Evolutionary conservation across 1,284 basidiomycete species (phyloP).

Genomic region (Leccinum glutinopallens): DNA sequence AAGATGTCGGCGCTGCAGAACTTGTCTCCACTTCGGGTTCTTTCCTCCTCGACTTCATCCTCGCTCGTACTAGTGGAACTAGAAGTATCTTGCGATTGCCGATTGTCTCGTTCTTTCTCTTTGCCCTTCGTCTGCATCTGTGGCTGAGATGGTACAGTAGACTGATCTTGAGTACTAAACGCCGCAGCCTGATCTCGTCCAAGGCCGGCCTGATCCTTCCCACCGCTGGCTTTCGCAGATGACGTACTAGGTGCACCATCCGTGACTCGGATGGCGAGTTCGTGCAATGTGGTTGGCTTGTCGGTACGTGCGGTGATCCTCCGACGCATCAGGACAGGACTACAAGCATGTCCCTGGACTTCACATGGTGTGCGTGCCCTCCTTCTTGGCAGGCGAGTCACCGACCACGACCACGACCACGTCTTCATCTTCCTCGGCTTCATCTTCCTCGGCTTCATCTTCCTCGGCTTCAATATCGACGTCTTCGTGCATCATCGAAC

Average conservation of each 20-base stretch:
- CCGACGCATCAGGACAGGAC: slow-evolving; percentile 38
- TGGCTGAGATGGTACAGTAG: slow-evolving; percentile 1
- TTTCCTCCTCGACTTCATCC: slow-evolving; percentile 13
- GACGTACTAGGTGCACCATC: neutral
- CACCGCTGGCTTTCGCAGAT: slow-evolving; percentile 3
- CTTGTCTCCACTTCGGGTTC: slow-evolving; percentile 8
- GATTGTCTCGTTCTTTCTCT: slow-evolving; percentile 18
- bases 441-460: slow-evolving; percentile 23
- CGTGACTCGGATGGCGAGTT: slow-evolving; percentile 5
- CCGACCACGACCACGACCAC: slow-evolving; percentile 16
- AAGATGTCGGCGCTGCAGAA: slow-evolving; percentile 13
- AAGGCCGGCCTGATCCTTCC: slow-evolving; percentile 51
- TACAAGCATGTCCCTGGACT: slow-evolving; percentile 34
- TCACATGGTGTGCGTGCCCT: slow-evolving; percentile 16
- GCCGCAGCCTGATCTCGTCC: slow-evolving; percentile 68
- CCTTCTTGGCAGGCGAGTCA: slow-evolving; percentile 18
- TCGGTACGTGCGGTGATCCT: slow-evolving; percentile 20
- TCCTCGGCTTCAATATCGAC: slow-evolving; percentile 13
- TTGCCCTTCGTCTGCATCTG: slow-evolving; percentile 20
- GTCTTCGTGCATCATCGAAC: slow-evolving; percentile 53
- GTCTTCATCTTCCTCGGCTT: slow-evolving; percentile 13
- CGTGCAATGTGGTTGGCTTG: slow-evolving; percentile 15
- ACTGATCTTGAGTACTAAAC: slow-evolving; percentile 33
- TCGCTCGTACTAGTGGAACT: slow-evolving; percentile 13
- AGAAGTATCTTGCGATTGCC: slow-evolving; percentile 9